Base-by-base conservation (phyloP, 2,329 filamentous ascomycete genomes). In the Tolypocladium guangdongense region DNA sequence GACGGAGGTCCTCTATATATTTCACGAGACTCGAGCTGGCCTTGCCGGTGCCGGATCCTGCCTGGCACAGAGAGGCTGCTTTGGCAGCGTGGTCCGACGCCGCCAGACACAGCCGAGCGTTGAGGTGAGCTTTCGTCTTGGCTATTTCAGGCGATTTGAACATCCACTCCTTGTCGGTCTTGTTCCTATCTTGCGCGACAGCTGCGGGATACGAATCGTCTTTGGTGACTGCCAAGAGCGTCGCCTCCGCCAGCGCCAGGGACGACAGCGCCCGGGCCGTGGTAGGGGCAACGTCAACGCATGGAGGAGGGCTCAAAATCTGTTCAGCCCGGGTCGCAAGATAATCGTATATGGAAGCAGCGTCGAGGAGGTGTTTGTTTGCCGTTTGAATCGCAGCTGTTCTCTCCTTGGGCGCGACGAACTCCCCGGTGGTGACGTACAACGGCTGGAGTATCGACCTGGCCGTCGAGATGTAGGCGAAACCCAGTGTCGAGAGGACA, bases 121-220 rank as follows among this genome's bases (percentile, higher is more conserved):
- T 95, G 2, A 99, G 76, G 63, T 95, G 85, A 10, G 90, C 90
- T 48, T 92, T 84, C 20, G 96, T 90, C 65, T 92, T 91, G 33
- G 90, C 87, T 49, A 96, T 88, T 50, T 90, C 83, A 0, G 92
- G 90, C 0, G 90, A 81, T 62, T 87, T 89, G 68, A 93, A 95
- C 90, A 97, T 97, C 92, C 92, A 99, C 60, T 97, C 92, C 56
- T 81, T 90, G 67, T 91, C 90, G 60, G 86, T 83, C 52, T 85
- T 82, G 64, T 95, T 95, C 49, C 91, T 80, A 54, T 86, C 82
- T 62, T 95, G 88, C 1, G 90, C 83, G 2, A 95, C 86, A 7
- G 85, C 81, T 2, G 87, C 84, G 1, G 92, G 87, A 64, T 96
- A 97, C 0, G 92, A 90, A 63, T 99, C 93, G 65, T 97, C 92